These are phyloP conservation scores for Scheffersomyces cryptocercus DNA, from an alignment of 1,139 yeast genomes.

Conservation along the genomic window DNA sequence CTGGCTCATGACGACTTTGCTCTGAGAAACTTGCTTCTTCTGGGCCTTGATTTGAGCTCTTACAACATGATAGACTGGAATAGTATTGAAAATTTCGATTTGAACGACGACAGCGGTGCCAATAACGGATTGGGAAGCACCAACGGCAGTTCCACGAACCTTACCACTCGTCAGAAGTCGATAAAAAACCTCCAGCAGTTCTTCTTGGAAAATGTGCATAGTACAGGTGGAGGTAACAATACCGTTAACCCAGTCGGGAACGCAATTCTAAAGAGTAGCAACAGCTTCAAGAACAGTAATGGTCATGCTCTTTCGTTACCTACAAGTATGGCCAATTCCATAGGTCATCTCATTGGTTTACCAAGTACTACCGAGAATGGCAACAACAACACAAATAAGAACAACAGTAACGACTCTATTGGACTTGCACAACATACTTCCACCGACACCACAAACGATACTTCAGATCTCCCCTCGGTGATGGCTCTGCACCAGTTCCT, in stretches of 20 bases:
- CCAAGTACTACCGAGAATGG: not conserved
- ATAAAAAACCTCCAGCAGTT: conserved; percentile 16
- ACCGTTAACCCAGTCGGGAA: no score
- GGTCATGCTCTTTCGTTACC: no score
- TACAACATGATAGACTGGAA: conserved; percentile 37
- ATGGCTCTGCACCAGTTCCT: conserved; percentile 30
- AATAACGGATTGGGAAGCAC: conserved; percentile 6
- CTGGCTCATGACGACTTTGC: conserved; percentile 28
- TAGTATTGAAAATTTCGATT: conserved; percentile 31
- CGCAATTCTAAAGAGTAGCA: no score
- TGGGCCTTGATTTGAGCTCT: conserved; percentile 26
- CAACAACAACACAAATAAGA: not conserved
- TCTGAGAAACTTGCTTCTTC: conserved; percentile 18
- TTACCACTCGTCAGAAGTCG: conserved; percentile 11
- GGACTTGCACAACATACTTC: no score
- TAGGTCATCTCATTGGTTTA: no score
- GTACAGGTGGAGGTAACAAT: not conserved
- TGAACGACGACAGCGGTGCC: conserved; percentile 9
- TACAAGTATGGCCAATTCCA: no score
- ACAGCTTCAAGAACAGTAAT: no score
- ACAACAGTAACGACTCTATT: not conserved
- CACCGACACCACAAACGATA: no score
- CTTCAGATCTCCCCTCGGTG: conserved; percentile 2
- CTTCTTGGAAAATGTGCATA: conserved; percentile 8
- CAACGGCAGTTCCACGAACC: conserved; percentile 7